Evolutionary conservation across 208 protist species (phyloP), one percentile per base, ranked within the genome.

Genomic region (Porcisia hertigi): DNA sequence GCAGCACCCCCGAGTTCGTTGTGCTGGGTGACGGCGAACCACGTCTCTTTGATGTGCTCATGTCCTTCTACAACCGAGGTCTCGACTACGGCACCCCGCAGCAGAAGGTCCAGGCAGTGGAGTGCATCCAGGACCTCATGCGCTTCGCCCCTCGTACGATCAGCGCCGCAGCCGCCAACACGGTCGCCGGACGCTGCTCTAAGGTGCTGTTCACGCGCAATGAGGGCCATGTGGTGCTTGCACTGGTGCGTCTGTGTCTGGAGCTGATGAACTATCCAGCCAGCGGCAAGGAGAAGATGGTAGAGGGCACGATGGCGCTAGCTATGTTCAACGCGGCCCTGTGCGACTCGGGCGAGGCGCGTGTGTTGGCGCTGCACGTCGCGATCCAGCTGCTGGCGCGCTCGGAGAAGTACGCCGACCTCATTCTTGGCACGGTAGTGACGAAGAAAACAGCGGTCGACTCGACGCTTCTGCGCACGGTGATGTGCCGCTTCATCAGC

Each of bases 191-290:
- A 59, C 94, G 94, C 77, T 97, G 90, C 79, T 94, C 91, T 60
- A 97, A 97, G 87, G 89, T 93, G 20, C 84, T 97, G 60, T 97
- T 97, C 83, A 91, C 88, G n/a, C 89, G 92, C 79, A 96, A 95
- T 82, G 94, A 96, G 25, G 92, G 92, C 14, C 65, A 71, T 57
- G 94, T 97, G 62, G 94, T 96, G 81, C 83, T 92, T 34, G 94
- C 88, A 53, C 85, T 97, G 71, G 90, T 96, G 63, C 87, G 81
- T 63, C 82, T 96, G 9, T 97, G 94, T 72, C 79, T 96, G 76
- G 86, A 94, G 84, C 85, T 97, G 18, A 87, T 96, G 86, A 57
- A 88, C 74, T 93, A 92, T 83, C 87, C 90, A 36, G 87, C 88
- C 25, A 95, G 88, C 74, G 85, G 92, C 7, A 97, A 97, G 84